phyloP scores from a whole-genome alignment of 495 filamentous ascomycete species.

The Pseudevernia furfuracea region DNA sequence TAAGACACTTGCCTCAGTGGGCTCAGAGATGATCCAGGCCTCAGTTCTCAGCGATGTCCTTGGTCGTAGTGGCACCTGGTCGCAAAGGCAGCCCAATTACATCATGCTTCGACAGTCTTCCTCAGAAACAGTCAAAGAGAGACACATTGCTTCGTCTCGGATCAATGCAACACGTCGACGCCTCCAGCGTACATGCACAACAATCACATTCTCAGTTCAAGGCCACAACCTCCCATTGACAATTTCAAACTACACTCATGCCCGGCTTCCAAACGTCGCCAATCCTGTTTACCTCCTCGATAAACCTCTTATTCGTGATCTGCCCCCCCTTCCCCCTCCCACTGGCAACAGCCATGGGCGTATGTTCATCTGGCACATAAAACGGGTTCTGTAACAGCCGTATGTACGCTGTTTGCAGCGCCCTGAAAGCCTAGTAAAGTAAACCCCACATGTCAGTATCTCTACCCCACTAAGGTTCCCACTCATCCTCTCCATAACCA shows the following conservation, averaged over 20 bases:
- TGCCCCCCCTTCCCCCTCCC: constrained; percentile 45
- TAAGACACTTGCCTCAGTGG: neutral
- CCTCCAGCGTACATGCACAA: neutral
- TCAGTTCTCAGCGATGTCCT: neutral
- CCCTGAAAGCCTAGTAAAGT: constrained; percentile 64
- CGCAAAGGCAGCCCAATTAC: neutral
- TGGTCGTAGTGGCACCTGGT: neutral
- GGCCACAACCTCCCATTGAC: neutral
- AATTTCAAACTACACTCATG: constrained; percentile 27
- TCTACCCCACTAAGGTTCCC: neutral
- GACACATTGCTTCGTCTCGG: neutral
- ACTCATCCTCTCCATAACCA: neutral
- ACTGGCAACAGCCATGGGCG: constrained; percentile 37
- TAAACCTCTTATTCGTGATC: constrained; percentile 76
- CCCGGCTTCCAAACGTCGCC: constrained; percentile 60
- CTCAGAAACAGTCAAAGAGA: neutral
- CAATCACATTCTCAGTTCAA: too few relatives aligned
- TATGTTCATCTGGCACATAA: constrained; percentile 81
- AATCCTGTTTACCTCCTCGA: constrained; percentile 73
- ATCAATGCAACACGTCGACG: neutral
- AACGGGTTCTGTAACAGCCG: constrained; percentile 88
- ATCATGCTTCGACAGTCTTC: neutral
- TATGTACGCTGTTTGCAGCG: constrained; percentile 86
- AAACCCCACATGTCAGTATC: neutral
- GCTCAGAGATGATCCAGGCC: neutral